A percentile compares a stretch with the other conserved stretches of the same genome.
Evolutionary conservation across 192 early-diverging fungal species (phyloP).

Genomic region (Coemansia sp.): DNA sequence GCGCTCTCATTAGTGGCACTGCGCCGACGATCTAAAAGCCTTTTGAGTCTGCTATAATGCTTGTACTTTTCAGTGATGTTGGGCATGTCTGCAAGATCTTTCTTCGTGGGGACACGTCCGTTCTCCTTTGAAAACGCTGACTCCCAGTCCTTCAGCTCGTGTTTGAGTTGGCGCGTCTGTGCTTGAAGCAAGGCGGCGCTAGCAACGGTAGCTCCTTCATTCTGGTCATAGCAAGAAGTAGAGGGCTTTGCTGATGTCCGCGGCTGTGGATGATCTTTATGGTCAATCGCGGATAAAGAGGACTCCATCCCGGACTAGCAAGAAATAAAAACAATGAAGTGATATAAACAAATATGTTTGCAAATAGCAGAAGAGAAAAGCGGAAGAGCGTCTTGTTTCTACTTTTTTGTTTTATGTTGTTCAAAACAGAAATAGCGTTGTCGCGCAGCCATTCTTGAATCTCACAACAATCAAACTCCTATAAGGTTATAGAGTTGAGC

Average conservation of each 20-base stretch:
- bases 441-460: too few species aligned
- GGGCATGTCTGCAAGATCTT: conserved; percentile 25
- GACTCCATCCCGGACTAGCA: background rate
- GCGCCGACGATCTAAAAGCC: background rate
- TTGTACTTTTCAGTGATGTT: conserved; percentile 45
- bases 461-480: too few species aligned
- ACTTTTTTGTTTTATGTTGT: too few species aligned
- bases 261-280: background rate
- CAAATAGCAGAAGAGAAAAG: background rate
- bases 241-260: background rate
- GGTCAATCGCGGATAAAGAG: background rate
- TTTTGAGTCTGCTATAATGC: conserved; percentile 45
- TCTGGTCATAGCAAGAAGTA: background rate
- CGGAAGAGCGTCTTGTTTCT: background rate
- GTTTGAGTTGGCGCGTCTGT: conserved; percentile 33
- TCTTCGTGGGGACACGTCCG: conserved; percentile 36
- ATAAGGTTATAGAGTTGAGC: too few species aligned
- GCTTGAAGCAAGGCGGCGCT: conserved; percentile 5
- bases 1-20: background rate
- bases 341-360: too few species aligned
- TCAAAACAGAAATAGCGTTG: too few species aligned
- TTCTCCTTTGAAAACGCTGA: conserved; percentile 30
- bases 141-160: conserved; percentile 52
- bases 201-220: background rate
- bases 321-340: background rate